Evolutionary conservation across 495 filamentous ascomycete species (phyloP).

Genomic region (Penicillium cinerascens): DNA sequence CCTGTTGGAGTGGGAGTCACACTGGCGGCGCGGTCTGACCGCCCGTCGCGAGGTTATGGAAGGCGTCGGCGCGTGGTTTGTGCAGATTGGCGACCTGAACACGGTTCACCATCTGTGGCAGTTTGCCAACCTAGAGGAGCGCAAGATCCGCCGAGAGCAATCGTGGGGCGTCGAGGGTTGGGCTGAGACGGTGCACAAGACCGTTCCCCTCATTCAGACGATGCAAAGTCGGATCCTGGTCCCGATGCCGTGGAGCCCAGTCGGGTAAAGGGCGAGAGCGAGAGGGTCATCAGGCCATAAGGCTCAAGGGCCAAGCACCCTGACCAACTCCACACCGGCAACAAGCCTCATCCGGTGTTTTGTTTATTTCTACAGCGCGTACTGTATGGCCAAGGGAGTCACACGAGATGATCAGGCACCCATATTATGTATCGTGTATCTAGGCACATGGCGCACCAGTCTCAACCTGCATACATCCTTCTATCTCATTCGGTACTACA

Average conservation of each 20-base stretch:
- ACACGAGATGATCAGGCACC: neutral
- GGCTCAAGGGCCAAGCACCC: neutral
- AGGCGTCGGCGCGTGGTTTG: slow-evolving; percentile 97
- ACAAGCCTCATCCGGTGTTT: neutral
- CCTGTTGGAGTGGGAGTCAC: slow-evolving; percentile 95
- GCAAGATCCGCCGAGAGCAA: slow-evolving; percentile 85
- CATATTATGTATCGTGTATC: slow-evolving; percentile 23
- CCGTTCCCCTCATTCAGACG: slow-evolving; percentile 89
- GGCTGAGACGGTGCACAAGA: slow-evolving; percentile 98
- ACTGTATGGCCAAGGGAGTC: neutral
- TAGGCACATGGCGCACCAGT: slow-evolving; percentile 18
- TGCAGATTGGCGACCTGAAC: slow-evolving; percentile 96
- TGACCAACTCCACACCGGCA: neutral
- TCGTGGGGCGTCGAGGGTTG: slow-evolving; percentile 95
- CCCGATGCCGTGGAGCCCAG: slow-evolving; percentile 93
- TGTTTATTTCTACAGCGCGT: neutral
- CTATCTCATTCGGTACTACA: neutral
- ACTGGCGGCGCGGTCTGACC: slow-evolving; percentile 90
- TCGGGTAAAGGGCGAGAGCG: slow-evolving; percentile 51
- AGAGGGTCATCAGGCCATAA: neutral
- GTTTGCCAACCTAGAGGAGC: slow-evolving; percentile 92
- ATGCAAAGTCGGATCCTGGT: slow-evolving; percentile 95
- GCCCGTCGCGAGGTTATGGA: slow-evolving; percentile 96
- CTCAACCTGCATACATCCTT: slow-evolving; percentile 8
- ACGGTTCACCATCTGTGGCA: slow-evolving; percentile 99